Evolutionary conservation across 2,329 filamentous ascomycete species (phyloP), one percentile per base, ranked within the genome.

Genomic region (Phaeosphaeria sp.): DNA sequence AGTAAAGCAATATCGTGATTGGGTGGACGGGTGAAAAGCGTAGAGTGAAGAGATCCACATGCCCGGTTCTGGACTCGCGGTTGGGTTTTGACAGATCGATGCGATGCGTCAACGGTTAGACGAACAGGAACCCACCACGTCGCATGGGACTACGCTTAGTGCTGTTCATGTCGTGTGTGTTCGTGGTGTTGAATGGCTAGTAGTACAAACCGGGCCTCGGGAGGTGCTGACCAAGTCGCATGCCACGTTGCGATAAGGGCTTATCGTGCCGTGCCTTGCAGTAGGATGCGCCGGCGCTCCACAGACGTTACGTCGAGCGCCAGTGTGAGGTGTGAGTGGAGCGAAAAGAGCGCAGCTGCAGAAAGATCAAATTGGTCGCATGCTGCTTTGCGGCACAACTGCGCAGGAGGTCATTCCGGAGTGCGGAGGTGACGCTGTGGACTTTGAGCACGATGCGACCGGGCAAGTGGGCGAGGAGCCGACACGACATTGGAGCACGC

Each of bases 211-310:
- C 22, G 64, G 60, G 57, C 64, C 67, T 66, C 65, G 58, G 56
- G 36, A 52, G 46, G 36, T 65, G 67, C 66, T 66, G 60, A 57
- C 56, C 56, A 53, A 47, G 57, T 51, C 54, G 50, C 50, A 42
- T 46, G 51, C 60, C 61, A 69, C 61, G 62, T 62, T 66, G 59
- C 63, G 63, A 68, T 67, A 68, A 62, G 56, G 23, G 41, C 59
- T 65, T 70, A 66, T 65, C 67, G 57, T 62, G 51, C 62, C 62
- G 64, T 58, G 52, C 54, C 59, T 63, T 62, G 54, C 58, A 46
- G 53, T 54, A 43, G 44, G 50, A 49, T 51, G 21, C 36, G 15
- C 15, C 36, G 62, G 55, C 55, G 60, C 56, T 68, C 65, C 63
- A 69, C 65, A 63, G 60, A 59, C 56, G 59, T 64, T 58, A 57